A percentile compares a stretch with the other conserved stretches of the same genome.
These are phyloP conservation scores for Amanita pseudoporphyria DNA, from an alignment of 768 basidiomycete genomes.

Conservation along the genomic window DNA sequence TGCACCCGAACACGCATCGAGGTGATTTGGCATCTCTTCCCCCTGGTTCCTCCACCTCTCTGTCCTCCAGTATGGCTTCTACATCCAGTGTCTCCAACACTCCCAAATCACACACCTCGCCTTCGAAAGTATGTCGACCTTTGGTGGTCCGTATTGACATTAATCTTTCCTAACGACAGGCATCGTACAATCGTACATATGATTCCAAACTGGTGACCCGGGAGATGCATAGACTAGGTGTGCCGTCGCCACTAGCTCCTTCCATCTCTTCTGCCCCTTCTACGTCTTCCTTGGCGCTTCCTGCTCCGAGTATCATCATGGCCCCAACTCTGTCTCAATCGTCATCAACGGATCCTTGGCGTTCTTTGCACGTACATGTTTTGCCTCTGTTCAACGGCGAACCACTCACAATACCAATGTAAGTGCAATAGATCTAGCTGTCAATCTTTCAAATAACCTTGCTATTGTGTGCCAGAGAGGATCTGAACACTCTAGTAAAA, in stretches of 20 bases:
- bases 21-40: conserved; percentile 28
- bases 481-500: conserved; percentile 74
- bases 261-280: conserved; percentile 41
- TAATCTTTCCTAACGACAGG: conserved; percentile 18
- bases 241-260: conserved; percentile 41
- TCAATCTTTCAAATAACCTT: background rate
- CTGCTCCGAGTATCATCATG: conserved; percentile 28
- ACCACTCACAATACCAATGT: conserved; percentile 79
- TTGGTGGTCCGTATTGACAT: conserved; percentile 6
- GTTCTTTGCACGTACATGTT: conserved; percentile 75
- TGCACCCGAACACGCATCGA: too few relatives aligned
- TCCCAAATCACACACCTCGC: conserved; percentile 36
- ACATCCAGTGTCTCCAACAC: conserved; percentile 23
- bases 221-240: conserved; percentile 80
- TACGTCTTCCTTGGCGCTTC: conserved; percentile 34
- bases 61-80: conserved; percentile 23
- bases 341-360: conserved; percentile 66
- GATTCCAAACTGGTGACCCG: conserved; percentile 73
- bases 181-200: conserved; percentile 62
- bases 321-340: conserved; percentile 30
- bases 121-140: conserved; percentile 33
- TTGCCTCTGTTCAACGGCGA: conserved; percentile 90
- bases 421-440: conserved; percentile 16
- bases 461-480: conserved; percentile 49
- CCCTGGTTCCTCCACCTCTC: conserved; percentile 15